Evolutionary conservation across 345 rosid species (phyloP).

Genomic region (Eucalyptus globulus): DNA sequence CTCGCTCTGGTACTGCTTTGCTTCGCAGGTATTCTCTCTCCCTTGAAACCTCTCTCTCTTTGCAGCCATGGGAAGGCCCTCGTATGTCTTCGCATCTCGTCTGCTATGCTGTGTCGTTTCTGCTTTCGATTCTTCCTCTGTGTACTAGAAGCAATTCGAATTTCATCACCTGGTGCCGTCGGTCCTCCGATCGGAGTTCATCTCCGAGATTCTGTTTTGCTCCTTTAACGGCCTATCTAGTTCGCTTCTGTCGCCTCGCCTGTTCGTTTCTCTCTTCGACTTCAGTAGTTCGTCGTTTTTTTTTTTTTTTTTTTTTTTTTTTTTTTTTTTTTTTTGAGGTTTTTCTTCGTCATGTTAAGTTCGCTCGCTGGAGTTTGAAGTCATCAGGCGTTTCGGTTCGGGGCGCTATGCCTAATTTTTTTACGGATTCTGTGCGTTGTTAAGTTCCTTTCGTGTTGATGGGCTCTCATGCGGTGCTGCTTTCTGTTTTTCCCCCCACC

Average conservation of each 20-base stretch:
- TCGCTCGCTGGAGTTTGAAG: background rate
- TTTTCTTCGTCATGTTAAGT: too few relatives aligned
- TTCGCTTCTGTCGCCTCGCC: background rate
- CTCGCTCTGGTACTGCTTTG: background rate
- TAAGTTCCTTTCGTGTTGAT: background rate
- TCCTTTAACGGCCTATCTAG: background rate
- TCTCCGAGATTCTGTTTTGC: background rate
- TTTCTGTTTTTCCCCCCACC: background rate
- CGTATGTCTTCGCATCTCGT: background rate
- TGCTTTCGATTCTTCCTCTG: background rate
- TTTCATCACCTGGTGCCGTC: background rate
- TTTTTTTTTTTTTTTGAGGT: too few relatives aligned
- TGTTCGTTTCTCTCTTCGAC: background rate
- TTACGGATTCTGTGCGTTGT: background rate
- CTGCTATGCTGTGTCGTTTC: background rate
- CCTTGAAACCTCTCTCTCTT: background rate
- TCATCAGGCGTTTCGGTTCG: background rate
- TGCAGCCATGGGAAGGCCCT: background rate
- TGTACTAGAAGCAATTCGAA: background rate
- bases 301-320: too few relatives aligned
- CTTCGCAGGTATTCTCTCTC: background rate
- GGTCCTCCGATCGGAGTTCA: background rate
- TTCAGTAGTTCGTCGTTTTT: background rate
- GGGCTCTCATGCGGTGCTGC: background rate
- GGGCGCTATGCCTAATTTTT: background rate